phyloP scores from a whole-genome alignment of 352 stramenopile genomes.

The Plasmopara viticola region DNA sequence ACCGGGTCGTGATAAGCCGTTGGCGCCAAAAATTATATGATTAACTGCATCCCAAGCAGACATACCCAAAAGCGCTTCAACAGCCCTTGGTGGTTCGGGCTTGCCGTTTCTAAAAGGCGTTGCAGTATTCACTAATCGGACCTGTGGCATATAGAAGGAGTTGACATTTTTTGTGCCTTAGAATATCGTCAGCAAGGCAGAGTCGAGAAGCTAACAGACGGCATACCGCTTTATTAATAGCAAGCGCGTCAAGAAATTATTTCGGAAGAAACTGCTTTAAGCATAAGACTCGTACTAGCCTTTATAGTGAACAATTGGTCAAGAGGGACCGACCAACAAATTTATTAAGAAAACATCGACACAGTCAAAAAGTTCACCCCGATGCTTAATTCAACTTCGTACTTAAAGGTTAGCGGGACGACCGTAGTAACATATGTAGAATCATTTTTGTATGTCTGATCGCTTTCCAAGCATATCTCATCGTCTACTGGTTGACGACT shows the following conservation, averaged over 20 bases:
- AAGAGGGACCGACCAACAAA: not conserved
- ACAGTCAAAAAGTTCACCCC: not conserved
- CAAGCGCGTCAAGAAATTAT: not conserved
- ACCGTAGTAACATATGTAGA: not conserved
- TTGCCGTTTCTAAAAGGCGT: not conserved
- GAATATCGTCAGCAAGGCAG: not conserved
- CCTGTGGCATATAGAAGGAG: not conserved
- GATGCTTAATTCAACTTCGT: not conserved
- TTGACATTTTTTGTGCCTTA: not conserved
- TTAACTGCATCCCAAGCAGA: slow-evolving; percentile 1
- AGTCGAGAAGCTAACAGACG: not conserved
- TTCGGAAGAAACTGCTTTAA: not conserved
- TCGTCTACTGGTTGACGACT: not conserved
- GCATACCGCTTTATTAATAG: not conserved
- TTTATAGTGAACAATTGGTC: not conserved
- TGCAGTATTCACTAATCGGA: not conserved
- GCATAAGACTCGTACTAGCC: not conserved
- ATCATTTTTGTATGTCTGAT: not conserved
- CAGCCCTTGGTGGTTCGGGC: not conserved
- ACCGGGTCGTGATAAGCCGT: slow-evolving; percentile 5
- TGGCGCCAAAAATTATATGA: slow-evolving; percentile 6
- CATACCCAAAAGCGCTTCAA: not conserved
- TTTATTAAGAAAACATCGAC: not conserved
- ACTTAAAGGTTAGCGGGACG: not conserved
- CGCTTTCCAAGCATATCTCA: not conserved